A percentile compares a stretch with the other conserved stretches of the same genome.
Evolutionary conservation across 805 yeast genomes (phyloP).

Genomic region (Wickerhamomyces xylosicus): DNA sequence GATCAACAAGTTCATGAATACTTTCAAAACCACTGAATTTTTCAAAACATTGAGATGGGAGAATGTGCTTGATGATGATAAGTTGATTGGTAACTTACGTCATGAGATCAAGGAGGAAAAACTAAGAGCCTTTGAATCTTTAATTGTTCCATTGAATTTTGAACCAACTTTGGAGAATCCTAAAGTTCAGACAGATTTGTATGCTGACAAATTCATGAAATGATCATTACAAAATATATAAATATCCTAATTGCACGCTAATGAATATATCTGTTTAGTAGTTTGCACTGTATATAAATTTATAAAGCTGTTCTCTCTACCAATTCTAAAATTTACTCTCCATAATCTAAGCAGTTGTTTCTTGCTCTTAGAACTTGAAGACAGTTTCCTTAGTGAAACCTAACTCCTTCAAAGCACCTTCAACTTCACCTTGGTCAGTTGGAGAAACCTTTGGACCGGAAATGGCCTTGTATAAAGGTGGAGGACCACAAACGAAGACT

Average conservation of each 20-base stretch:
- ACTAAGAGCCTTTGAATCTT: constrained; percentile 1
- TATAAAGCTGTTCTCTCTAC: too few species aligned
- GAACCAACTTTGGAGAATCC: constrained; percentile 9
- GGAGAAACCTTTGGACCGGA: constrained; percentile 84
- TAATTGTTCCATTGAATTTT: constrained; percentile 7
- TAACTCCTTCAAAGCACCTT: constrained; percentile 79
- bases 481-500: constrained; percentile 93
- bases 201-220: constrained; percentile 3
- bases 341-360: too few species aligned
- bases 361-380: constrained; percentile 56
- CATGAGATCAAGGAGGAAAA: constrained; percentile 9
- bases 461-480: constrained; percentile 76
- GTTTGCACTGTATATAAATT: too few species aligned
- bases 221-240: too few species aligned
- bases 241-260: too few species aligned
- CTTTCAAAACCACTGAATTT: constrained; percentile 6
- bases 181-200: constrained; percentile 6
- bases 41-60: constrained; percentile 8
- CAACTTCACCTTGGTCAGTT: constrained; percentile 87
- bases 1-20: constrained; percentile 13
- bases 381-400: constrained; percentile 85
- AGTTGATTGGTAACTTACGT: constrained; percentile 9
- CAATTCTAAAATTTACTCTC: too few species aligned
- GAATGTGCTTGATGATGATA: constrained; percentile 3
- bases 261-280: too few species aligned